Evolutionary conservation across 768 basidiomycete genomes (phyloP).

Genomic region (Lentinula edodes): DNA sequence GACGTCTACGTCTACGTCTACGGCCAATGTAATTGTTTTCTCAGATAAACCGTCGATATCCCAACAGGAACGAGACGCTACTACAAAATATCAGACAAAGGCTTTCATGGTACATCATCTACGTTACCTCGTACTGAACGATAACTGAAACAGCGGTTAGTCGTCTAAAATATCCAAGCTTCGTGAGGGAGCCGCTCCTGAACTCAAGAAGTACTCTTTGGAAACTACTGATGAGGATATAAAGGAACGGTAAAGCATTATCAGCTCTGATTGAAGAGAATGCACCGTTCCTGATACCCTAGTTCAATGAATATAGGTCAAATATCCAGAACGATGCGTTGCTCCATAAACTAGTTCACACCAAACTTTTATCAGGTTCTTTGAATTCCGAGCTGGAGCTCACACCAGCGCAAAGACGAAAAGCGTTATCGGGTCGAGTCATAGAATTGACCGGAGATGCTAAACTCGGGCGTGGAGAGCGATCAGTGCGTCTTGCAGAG

Average conservation of each 20-base stretch:
- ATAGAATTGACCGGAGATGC: constrained; percentile 64
- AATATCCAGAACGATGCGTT: constrained; percentile 74
- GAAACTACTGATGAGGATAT: constrained; percentile 33
- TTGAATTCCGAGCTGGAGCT: constrained; percentile 55
- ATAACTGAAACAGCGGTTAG: constrained; percentile 27
- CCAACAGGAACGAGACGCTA: constrained; percentile 13
- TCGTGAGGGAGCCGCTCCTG: constrained; percentile 25
- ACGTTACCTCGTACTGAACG: not conserved
- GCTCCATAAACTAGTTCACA: constrained; percentile 76
- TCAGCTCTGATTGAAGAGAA: not conserved
- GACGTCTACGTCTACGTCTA: constrained; percentile 15
- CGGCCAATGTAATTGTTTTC: constrained; percentile 55
- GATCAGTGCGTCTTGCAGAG: constrained; percentile 51
- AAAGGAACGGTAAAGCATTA: constrained; percentile 44
- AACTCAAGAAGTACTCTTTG: not conserved
- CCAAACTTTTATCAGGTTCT: constrained; percentile 72
- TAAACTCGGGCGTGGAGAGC: constrained; percentile 74
- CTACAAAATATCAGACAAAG: constrained; percentile 40
- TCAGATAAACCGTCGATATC: constrained; percentile 22
- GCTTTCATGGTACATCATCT: constrained; percentile 65
- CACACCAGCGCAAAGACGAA: constrained; percentile 62
- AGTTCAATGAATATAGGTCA: constrained; percentile 35
- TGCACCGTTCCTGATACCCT: not conserved
- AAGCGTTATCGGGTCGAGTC: constrained; percentile 73
- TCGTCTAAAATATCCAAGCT: constrained; percentile 75